Evolutionary conservation across 1,284 basidiomycete species (phyloP).

Genomic region (Trichosporon inkin): DNA sequence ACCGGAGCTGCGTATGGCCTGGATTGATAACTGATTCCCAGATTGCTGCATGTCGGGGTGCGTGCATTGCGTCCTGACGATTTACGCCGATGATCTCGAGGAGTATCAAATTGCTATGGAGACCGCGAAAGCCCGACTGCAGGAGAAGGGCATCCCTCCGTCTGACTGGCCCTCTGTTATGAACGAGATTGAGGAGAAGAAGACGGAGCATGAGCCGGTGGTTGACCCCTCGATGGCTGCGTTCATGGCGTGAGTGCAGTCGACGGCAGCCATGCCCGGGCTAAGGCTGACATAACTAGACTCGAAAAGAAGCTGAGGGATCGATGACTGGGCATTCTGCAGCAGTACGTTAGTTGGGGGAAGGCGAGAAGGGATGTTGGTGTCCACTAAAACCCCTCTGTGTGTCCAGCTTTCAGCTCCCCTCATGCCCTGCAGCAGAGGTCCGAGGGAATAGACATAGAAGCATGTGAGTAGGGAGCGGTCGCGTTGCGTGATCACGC

Average conservation of each 20-base stretch:
- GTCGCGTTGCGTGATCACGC: no score
- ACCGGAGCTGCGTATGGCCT: neutral
- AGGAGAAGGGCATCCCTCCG: slow-evolving; percentile 56
- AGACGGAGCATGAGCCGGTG: neutral
- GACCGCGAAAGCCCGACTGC: slow-evolving; percentile 57
- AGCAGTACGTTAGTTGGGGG: neutral
- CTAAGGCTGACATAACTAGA: neutral
- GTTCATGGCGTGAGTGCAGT: slow-evolving; percentile 21
- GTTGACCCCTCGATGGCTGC: slow-evolving; percentile 22
- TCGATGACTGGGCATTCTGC: no score
- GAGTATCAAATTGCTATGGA: slow-evolving; percentile 60
- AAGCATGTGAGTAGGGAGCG: no score
- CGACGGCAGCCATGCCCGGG: slow-evolving; percentile 29
- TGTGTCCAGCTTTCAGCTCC: no score
- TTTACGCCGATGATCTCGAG: slow-evolving; percentile 73
- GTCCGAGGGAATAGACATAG: no score
- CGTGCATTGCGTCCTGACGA: slow-evolving; percentile 78
- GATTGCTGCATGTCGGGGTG: slow-evolving; percentile 93
- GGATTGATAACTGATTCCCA: slow-evolving; percentile 47
- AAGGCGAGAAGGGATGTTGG: no score
- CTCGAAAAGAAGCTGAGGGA: slow-evolving; percentile 13
- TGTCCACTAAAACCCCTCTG: no score
- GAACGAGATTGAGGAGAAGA: slow-evolving; percentile 21
- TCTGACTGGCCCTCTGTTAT: slow-evolving; percentile 62
- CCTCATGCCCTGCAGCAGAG: no score